Base-by-base conservation (phyloP, 2,329 filamentous ascomycete species). In the Cryphonectria japonica region DNA sequence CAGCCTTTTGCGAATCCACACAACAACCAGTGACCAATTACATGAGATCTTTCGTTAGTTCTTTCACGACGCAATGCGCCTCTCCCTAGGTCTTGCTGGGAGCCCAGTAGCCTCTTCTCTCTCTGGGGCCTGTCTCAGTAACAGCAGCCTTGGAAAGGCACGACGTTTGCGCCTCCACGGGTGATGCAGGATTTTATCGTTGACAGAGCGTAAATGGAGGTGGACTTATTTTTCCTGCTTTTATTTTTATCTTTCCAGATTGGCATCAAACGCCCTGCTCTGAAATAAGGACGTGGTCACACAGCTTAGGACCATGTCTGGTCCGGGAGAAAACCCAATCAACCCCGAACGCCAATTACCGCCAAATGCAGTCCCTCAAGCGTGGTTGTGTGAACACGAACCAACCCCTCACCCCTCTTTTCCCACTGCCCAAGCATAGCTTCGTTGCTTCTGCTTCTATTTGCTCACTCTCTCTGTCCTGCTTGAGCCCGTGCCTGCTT, bases 301-400 rank as follows among this genome's bases (percentile, higher is more conserved):
- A 26, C 50, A 54, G 16, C 32, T 62, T 46, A 26, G 54, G 46
- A 68, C 67, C 67, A 68, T 9, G 32, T 65, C 61, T 66, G 57
- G 59, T 60, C 68, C 71, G 26, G 57, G 29, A 39, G 54, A 68
- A 67, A 63, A n/a, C 59, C 67, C 41, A 62, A 68, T 46, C 67
- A 54, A 43, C 34, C 67, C 59, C 43, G 34, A 68, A 68, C 67
- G 67, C 67, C 67, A 62, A 52, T 63, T 34, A 19, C 68, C 61
- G 68, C 60, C 68, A 69, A 69, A 69, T 69, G 68, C 68, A 69
- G 39, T 43, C 46, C 69, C 54, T 52, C 59, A 43, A 59, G 32
- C 69, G 26, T 64, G 43, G 57, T 50, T 50, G 22, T 50, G 19
- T 9, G 8, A 11, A 50, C 7, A 50, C 22, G 7, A 50, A 50